Base-by-base conservation (phyloP, 2,329 filamentous ascomycete genomes). In the Mollisiaceae sp. region DNA sequence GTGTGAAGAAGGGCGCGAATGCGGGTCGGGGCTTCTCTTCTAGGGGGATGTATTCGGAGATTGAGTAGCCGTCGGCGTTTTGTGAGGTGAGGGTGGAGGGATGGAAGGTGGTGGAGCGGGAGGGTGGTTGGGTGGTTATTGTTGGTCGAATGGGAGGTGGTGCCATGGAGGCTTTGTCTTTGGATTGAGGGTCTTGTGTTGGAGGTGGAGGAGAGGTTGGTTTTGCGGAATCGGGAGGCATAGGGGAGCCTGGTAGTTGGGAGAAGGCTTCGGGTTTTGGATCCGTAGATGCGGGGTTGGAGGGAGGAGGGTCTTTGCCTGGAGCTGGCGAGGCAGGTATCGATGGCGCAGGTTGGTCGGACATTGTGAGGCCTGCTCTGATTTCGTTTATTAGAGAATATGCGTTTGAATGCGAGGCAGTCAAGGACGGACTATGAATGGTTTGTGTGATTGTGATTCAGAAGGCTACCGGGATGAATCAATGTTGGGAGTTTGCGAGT, bases 1-100 rank as follows among this genome's bases (percentile, higher is more conserved):
- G 82, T 0, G 92, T 91, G 81, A 97, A 97, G 81, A 97, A 90
- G 2, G 93, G 92, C 54, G 88, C 84, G 77, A 97, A 94, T 2
- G 80, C 47, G 4, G 65, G 65, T n/a, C 61, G 35, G 8, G 56
- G 38, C 50, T 52, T 22, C 47, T 47, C 38, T 24, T 36, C 14
- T 45, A 12, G 43, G 9, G 5, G 24, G 47, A 36, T 14, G n/a
- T 36, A 32, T 18, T 12, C 14, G 2, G 52, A 56, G 24, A 36
- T 56, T 56, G 52, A 38, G 8, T 35, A 38, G 35, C 15, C 27
- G 4, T 55, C 43, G 6, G 22, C 18, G n/a, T 55, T 55, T 12
- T 27, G 50, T 2, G 4, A 32, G 50, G 32, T 14, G 54, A 22
- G 18, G 36, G 27, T 39, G 12, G 36, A 20, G 18, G 32, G 12